phyloP scores from a whole-genome alignment of 441 rosid genomes.

The Flueggea neowawraea region DNA sequence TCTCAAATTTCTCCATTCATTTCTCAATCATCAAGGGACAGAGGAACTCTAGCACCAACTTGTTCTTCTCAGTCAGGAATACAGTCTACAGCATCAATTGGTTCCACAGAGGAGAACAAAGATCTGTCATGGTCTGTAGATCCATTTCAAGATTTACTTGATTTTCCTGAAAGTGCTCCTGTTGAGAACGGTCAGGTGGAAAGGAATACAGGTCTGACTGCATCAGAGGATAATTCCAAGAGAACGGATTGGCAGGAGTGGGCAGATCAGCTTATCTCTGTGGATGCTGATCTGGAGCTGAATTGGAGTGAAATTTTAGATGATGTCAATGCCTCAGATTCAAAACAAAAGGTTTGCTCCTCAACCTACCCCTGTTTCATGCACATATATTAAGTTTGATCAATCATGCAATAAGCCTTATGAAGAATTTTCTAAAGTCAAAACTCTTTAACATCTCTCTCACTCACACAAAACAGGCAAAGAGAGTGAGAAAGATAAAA shows the following conservation, averaged over 20 bases:
- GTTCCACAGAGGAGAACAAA: conserved; percentile 37
- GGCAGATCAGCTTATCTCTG: conserved; percentile 66
- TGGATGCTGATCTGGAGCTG: conserved; percentile 53
- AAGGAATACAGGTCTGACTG: conserved; percentile 33
- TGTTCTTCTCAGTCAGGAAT: conserved; percentile 30
- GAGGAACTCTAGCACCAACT: conserved; percentile 22
- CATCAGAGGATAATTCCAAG: conserved; percentile 36
- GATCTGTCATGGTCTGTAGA: conserved; percentile 50
- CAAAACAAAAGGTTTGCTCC: conserved; percentile 50
- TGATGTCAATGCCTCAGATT: conserved; percentile 38
- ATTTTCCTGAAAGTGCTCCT: conserved; percentile 42
- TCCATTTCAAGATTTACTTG: conserved; percentile 46
- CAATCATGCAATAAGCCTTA: not conserved
- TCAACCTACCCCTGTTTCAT: not conserved
- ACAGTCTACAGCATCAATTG: conserved; percentile 26
- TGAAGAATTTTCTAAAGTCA: no score
- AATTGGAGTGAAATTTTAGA: conserved; percentile 70
- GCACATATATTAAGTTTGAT: not conserved
- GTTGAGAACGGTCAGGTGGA: conserved; percentile 41
- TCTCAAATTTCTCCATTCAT: conserved; percentile 39
- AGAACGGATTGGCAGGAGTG: conserved; percentile 65
- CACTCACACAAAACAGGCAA: not conserved
- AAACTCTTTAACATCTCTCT: no score
- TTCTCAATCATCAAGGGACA: conserved; percentile 34
- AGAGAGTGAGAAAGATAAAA: not conserved